Base-by-base conservation (phyloP, 163 green algal species). In the Chlamydomonas reinhardtii region DNA sequence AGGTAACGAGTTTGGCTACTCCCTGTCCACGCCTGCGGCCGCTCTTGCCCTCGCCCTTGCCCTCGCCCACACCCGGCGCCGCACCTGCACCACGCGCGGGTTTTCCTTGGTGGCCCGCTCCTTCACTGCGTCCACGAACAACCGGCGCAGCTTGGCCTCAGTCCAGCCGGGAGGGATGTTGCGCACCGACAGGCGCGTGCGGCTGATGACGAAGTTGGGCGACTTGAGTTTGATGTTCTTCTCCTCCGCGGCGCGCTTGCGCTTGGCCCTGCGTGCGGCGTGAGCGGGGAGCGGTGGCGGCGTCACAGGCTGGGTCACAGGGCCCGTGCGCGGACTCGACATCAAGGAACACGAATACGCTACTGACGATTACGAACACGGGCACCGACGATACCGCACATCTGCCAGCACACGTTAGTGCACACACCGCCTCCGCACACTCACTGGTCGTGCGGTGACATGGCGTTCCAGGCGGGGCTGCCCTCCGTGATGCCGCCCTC, bases 141-240 rank as follows among this genome's bases (percentile, higher is more conserved):
- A 77, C 66, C 80, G 32, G 76, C 94, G 93, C 35, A 99, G 92
- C 83, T 94, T 56, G 24, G 91, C 92, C 83, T 99, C 95, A 37
- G 91, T 89, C 87, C 96, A 94, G 9, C 88, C 78, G 68, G 71
- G 62, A 0, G 98, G 97, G 22, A 99, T 88, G 94, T 99, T 99
- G 81, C 96, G 85, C 11, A 92, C 64, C 4, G 72, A 87, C 25
- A 92, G 73, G 22, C 97, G 93, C 1, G 95, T 98, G 66, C 84
- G 81, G 20, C 94, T 98, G 39, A 99, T 91, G 62, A 94, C 91
- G 85, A 99, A 99, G 94, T 99, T 99, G 75, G 98, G 98, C 74
- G 94, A 98, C 31, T 89, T 88, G 66, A 99, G 92, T 91, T 99
- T 99, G 43, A 84, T 81, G 83, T 93, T 91, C 89, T 95, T 96